Evolutionary conservation across 495 filamentous ascomycete species (phyloP).

Genomic region (Aspergillus taichungensis): DNA sequence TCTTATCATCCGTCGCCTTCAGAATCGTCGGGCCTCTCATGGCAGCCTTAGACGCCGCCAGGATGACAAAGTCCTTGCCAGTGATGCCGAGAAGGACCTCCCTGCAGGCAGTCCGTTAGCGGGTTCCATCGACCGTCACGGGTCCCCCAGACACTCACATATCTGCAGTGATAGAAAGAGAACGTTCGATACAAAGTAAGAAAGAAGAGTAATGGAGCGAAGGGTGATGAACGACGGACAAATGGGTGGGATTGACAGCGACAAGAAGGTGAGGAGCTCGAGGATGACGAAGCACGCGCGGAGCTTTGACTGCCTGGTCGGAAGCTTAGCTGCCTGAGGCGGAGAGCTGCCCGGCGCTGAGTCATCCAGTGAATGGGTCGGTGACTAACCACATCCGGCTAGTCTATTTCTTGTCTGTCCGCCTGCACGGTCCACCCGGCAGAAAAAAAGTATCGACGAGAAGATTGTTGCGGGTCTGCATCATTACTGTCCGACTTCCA

Average conservation of each 20-base stretch:
- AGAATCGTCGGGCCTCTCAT: slow-evolving; percentile 96
- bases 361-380: slow-evolving; percentile 16
- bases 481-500: slow-evolving; percentile 1
- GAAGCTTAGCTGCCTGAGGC: slow-evolving; percentile 24
- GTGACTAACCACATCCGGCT: slow-evolving; percentile 5
- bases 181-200: slow-evolving; percentile 7
- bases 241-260: neutral
- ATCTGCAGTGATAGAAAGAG: slow-evolving; percentile 11
- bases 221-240: slow-evolving; percentile 6
- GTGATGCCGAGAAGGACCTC: slow-evolving; percentile 97
- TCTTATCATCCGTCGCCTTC: slow-evolving; percentile 96
- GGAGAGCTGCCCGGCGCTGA: slow-evolving; percentile 31
- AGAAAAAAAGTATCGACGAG: slow-evolving; percentile 33
- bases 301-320: slow-evolving; percentile 40
- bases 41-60: slow-evolving; percentile 93
- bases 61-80: slow-evolving; percentile 96
- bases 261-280: slow-evolving; percentile 11
- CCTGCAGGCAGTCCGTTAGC: slow-evolving; percentile 44
- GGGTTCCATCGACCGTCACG: neutral
- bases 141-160: slow-evolving; percentile 21
- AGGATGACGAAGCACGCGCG: slow-evolving; percentile 21
- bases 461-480: slow-evolving; percentile 4
- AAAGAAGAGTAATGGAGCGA: slow-evolving; percentile 8
- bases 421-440: slow-evolving; percentile 23
- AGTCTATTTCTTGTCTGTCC: slow-evolving; percentile 17